Percentiles rank a stretch among this genome's conserved stretches.
Evolutionary conservation across 2,329 filamentous ascomycete genomes (phyloP).

Genomic region (Zymoseptoria passerinii): DNA sequence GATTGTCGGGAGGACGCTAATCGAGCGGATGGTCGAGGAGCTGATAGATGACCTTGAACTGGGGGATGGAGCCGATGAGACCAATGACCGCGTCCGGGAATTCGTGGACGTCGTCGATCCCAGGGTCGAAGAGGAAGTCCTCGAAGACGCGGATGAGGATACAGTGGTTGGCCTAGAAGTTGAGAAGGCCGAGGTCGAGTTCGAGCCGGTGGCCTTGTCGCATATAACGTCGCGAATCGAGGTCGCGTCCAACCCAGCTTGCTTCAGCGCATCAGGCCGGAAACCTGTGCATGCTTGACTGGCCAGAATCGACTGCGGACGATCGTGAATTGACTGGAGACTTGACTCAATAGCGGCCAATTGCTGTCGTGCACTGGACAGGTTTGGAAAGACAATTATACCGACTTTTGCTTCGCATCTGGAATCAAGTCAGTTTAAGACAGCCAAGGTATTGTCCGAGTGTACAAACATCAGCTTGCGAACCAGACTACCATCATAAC

Average conservation of each 20-base stretch:
- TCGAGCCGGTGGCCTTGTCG: background rate
- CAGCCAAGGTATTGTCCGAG: background rate
- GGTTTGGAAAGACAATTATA: conserved; percentile 2
- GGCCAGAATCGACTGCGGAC: background rate
- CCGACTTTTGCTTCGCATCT: conserved; percentile 1
- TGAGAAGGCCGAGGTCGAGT: background rate
- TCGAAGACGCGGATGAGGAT: background rate
- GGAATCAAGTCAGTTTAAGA: background rate
- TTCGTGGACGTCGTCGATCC: background rate
- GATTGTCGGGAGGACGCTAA: background rate
- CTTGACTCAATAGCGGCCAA: background rate
- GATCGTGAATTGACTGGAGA: background rate
- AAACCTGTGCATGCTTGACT: background rate
- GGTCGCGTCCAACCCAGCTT: conserved; percentile 1
- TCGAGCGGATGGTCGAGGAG: background rate
- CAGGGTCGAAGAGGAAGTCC: background rate
- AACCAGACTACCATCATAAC: background rate
- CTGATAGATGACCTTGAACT: background rate
- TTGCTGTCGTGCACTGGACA: background rate
- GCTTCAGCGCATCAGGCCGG: background rate
- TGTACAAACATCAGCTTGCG: background rate
- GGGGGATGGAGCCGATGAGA: background rate
- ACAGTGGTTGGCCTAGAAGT: background rate
- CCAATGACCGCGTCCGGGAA: background rate
- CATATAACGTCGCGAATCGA: background rate